Base-by-base conservation (phyloP, 225 moss, liverwort and hornwort genomes). In the Sphagnum contortum region DNA sequence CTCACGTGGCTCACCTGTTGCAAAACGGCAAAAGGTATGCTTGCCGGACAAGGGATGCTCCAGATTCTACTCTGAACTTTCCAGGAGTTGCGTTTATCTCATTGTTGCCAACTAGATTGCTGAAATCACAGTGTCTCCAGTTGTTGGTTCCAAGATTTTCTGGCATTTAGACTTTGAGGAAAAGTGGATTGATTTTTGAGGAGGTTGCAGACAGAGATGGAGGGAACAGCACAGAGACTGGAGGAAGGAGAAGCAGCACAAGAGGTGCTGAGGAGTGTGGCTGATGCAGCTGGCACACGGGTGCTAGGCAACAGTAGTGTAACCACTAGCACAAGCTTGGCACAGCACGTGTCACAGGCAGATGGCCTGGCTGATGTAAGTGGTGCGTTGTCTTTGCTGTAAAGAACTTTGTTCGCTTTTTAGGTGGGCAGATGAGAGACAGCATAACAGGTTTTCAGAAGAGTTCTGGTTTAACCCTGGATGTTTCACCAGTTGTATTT, bases 21-120 rank as follows among this genome's bases (percentile, higher is more conserved):
- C 92, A 12, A 96, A 96, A 77, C 74, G 96, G 47, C 96, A 92
- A 59, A 96, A 90, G 92, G 92, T 96, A 53, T 66, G 70, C 69
- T 9, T 45, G 29, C 29, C 57, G 3, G 13, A 29, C 29, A 29
- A 29, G 29, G 29, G 29, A 29, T 29, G 29, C 29, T 29, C 29
- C 29, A 29, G 29, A 29, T 29, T 29, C 29, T 29, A 29, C 29
- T 29, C 29, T 29, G 29, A 29, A n/a, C n/a, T 56, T n/a, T 61
- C 29, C 60, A 61, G 60, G 8, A 61, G 60, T 56, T 9, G 55
- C 55, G 2, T 29, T 29, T 29, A 29, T 29, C 29, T 29, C 29
- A 29, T 29, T 29, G 29, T 29, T 29, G 29, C 29, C 29, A 29
- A 29, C 29, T 29, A 29, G 29, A 29, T 29, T 29, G 29, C 29